Percentiles rank a stretch among this genome's conserved stretches.
Conservation (phyloP, 306 rosid genomes). For the Ochetophila trinervis region DNA sequence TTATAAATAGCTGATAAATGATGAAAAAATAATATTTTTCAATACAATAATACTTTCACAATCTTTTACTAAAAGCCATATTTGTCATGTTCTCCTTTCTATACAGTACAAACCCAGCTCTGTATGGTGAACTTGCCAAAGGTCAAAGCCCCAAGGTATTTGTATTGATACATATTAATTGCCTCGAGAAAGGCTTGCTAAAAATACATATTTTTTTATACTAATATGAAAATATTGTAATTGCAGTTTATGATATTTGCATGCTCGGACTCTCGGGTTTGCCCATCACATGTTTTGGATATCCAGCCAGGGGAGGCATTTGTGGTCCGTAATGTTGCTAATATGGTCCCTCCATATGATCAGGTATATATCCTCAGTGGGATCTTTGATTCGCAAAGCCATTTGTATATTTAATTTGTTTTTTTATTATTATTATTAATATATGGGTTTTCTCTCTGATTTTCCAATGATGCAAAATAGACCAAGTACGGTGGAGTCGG, state of each 20-base stretch:
- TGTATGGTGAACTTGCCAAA: constrained; percentile 82
- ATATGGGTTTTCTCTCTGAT: not conserved
- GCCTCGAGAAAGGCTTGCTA: too few species aligned
- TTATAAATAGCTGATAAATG: too few species aligned
- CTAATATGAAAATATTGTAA: not conserved
- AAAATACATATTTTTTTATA: too few species aligned
- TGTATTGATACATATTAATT: not conserved
- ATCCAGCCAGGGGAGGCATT: constrained; percentile 99
- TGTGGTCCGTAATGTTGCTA: constrained; percentile 93
- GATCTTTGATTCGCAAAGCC: not conserved
- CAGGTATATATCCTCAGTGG: constrained; percentile 34
- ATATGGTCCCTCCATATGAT: constrained; percentile 87
- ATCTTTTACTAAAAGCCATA: not conserved
- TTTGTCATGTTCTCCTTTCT: not conserved
- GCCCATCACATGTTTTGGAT: constrained; percentile 92
- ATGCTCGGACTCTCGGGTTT: constrained; percentile 96
- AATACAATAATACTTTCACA: not conserved
- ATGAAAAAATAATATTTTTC: too few species aligned
- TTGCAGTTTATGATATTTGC: constrained; percentile 93
- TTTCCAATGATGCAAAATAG: constrained; percentile 26
- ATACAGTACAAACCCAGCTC: constrained; percentile 70
- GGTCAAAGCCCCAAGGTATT: constrained; percentile 90
- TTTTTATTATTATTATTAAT: not conserved
- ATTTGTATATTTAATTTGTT: not conserved
- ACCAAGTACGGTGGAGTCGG: constrained; percentile 62